These are phyloP conservation scores for Trametes maxima DNA, from an alignment of 768 basidiomycete species.

Conservation along the genomic window DNA sequence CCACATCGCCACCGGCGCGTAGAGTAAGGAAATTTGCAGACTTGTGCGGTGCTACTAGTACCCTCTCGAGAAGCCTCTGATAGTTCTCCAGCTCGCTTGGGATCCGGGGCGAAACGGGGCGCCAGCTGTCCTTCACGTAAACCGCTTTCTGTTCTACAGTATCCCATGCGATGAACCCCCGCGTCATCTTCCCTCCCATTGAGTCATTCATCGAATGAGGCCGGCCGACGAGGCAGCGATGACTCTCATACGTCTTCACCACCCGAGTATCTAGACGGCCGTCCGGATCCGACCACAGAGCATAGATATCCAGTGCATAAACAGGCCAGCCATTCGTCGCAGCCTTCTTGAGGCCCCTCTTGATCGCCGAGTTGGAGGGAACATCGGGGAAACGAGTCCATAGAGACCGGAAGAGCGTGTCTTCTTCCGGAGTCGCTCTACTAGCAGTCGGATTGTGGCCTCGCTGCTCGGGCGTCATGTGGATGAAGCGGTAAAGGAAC, in stretches of 20 bases:
- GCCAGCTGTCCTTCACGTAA: not conserved
- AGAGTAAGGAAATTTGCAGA: not conserved
- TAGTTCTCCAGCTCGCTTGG: not conserved
- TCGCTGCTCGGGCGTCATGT: not conserved
- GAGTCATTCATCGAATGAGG: not conserved
- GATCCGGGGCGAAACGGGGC: not conserved
- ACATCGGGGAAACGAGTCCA: not conserved
- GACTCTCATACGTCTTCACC: not conserved
- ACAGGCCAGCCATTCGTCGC: not conserved
- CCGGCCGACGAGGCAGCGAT: not conserved
- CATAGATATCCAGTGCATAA: not conserved
- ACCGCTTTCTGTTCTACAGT: not conserved
- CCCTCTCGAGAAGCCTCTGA: not conserved
- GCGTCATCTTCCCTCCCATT: not conserved
- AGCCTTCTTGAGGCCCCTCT: not conserved
- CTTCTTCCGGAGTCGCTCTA: not conserved
- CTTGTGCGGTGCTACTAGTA: not conserved
- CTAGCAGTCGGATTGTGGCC: not conserved
- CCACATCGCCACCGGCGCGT: not conserved
- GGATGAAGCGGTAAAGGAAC: constrained; percentile 1
- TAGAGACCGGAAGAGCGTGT: not conserved
- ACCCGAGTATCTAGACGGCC: not conserved
- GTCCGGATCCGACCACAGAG: not conserved
- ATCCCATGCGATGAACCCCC: not conserved
- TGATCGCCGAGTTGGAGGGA: not conserved